Evolutionary conservation across 2,329 filamentous ascomycete species (phyloP).

Genomic region (Cladosporium velox): DNA sequence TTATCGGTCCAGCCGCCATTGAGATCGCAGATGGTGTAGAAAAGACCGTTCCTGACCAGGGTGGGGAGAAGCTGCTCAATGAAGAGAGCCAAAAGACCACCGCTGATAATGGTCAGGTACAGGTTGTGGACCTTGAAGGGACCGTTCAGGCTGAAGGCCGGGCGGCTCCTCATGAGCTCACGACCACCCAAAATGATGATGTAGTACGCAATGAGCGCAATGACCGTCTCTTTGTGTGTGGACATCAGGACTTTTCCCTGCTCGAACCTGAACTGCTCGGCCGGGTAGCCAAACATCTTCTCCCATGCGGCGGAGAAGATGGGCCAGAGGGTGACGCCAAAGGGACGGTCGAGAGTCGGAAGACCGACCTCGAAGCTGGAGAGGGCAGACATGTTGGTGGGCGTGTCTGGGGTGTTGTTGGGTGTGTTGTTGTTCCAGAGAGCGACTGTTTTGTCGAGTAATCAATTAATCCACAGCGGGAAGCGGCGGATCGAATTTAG

Average conservation of each 20-base stretch:
- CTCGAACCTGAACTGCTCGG: conserved; percentile 82
- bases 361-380: conserved; percentile 58
- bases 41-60: conserved; percentile 76
- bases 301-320: conserved; percentile 88
- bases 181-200: conserved; percentile 88
- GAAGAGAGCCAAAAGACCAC: conserved; percentile 77
- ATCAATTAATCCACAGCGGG: conserved; percentile 10
- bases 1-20: conserved; percentile 91
- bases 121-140: conserved; percentile 98
- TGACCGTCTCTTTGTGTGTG: conserved; percentile 77
- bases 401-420: not conserved
- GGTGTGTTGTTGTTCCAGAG: not conserved
- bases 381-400: conserved; percentile 49
- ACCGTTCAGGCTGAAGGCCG: conserved; percentile 81
- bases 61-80: conserved; percentile 88
- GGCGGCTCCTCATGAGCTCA: conserved; percentile 84
- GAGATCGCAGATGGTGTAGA: conserved; percentile 80
- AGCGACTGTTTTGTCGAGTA: not conserved
- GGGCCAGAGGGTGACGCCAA: conserved; percentile 89
- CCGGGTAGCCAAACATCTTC: conserved; percentile 74
- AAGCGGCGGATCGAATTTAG: conserved; percentile 15
- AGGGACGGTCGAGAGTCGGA: conserved; percentile 87
- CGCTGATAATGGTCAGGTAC: conserved; percentile 84
- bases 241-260: conserved; percentile 85
- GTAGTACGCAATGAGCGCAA: conserved; percentile 87